A percentile compares a stretch with the other conserved stretches of the same genome.
phyloP scores from a whole-genome alignment of 164 flowering plant genomes.

The Sedum album region DNA sequence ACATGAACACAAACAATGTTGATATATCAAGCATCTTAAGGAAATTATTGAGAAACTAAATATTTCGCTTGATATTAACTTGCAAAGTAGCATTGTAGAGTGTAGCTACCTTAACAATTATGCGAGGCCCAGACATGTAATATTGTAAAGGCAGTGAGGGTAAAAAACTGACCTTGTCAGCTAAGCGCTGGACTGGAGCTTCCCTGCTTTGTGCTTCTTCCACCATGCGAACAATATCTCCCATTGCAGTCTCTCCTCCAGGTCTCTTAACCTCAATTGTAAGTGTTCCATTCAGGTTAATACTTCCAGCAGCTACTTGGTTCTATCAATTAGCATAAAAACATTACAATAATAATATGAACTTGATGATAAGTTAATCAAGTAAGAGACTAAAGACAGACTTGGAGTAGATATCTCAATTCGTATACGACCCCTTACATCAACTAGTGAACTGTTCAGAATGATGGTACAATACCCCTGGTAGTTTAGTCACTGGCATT shows the following conservation, averaged over 20 bases:
- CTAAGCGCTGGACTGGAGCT: slow-evolving; percentile 95
- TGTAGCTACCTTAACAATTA: neutral
- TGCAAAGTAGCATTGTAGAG: neutral
- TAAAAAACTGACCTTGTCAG: slow-evolving; percentile 69
- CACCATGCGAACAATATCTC: slow-evolving; percentile 87
- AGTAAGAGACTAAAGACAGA: neutral
- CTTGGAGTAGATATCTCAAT: neutral
- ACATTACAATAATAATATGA: neutral
- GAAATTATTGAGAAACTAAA: neutral
- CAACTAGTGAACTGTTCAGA: neutral
- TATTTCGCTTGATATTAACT: neutral
- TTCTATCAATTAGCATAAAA: slow-evolving; percentile 30
- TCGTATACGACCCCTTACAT: neutral
- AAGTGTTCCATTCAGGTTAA: slow-evolving; percentile 87
- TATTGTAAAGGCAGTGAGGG: neutral
- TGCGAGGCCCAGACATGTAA: neutral
- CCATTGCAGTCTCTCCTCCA: slow-evolving; percentile 92
- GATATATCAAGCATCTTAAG: neutral
- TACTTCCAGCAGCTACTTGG: slow-evolving; percentile 90
- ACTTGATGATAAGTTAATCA: neutral
- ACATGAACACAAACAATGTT: neutral
- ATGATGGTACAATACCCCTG: slow-evolving; percentile 56
- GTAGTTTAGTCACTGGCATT: slow-evolving; percentile 78
- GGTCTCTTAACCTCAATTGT: slow-evolving; percentile 87
- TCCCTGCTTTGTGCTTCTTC: slow-evolving; percentile 97